Conservation (phyloP, 352 stramenopile species). For the Phytophthora constricta region DNA sequence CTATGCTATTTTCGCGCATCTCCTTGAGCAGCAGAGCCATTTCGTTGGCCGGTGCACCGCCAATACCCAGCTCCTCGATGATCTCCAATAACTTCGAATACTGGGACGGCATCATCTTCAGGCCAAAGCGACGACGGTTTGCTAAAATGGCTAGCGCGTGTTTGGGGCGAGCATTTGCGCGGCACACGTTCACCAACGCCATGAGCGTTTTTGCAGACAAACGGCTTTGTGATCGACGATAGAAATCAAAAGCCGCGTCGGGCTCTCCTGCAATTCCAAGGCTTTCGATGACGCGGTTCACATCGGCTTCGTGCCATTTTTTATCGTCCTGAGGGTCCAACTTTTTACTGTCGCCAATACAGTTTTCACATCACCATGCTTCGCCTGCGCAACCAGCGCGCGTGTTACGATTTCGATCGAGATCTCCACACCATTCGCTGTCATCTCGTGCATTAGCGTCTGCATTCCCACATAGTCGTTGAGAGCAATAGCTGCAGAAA, state of each 20-base stretch:
- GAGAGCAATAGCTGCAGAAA: constrained; percentile 48
- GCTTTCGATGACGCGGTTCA: constrained; percentile 62
- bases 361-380: constrained; percentile 32
- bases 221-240: constrained; percentile 48
- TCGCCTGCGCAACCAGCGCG: constrained; percentile 54
- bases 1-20: constrained; percentile 42
- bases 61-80: constrained; percentile 44
- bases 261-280: constrained; percentile 45
- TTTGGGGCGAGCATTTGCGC: constrained; percentile 41
- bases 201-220: constrained; percentile 53
- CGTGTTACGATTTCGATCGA: constrained; percentile 55
- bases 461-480: constrained; percentile 40
- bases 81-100: constrained; percentile 56
- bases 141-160: constrained; percentile 56
- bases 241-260: constrained; percentile 70
- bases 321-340: constrained; percentile 34
- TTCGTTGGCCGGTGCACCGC: constrained; percentile 37
- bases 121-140: constrained; percentile 62
- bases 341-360: constrained; percentile 43
- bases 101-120: constrained; percentile 45
- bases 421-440: constrained; percentile 23
- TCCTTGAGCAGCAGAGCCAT: constrained; percentile 47
- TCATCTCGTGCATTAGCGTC: constrained; percentile 49
- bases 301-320: constrained; percentile 51
- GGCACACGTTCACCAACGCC: constrained; percentile 56